Conservation (phyloP, 106 monocot species). For the Dactylorhiza incarnata region DNA sequence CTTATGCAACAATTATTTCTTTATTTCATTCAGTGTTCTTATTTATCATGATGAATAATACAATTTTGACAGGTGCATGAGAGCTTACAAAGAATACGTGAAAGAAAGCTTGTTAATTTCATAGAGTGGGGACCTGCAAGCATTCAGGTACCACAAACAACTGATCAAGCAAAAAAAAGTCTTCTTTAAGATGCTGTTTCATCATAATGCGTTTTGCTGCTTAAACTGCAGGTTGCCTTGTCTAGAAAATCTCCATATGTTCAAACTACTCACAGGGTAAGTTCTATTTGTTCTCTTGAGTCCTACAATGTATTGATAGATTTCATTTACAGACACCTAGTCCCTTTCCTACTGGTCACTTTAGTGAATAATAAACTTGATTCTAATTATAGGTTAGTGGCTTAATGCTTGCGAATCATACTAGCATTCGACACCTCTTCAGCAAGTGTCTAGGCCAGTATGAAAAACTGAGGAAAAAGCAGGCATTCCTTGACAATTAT, state of each 20-base stretch:
- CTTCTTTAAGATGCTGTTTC: background rate
- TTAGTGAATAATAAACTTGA: background rate
- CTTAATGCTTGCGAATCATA: slow-evolving; percentile 98
- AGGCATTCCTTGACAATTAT: slow-evolving; percentile 92
- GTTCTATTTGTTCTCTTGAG: background rate
- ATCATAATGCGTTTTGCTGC: background rate
- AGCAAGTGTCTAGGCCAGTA: slow-evolving; percentile 86
- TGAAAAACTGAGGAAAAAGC: slow-evolving; percentile 89
- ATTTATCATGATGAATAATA: background rate
- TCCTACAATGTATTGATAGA: background rate
- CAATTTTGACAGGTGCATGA: slow-evolving; percentile 71
- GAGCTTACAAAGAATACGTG: slow-evolving; percentile 93
- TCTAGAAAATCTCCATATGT: slow-evolving; percentile 98
- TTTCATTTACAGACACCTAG: background rate
- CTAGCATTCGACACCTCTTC: slow-evolving; percentile 93
- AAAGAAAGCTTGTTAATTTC: slow-evolving; percentile 98
- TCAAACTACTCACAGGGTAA: slow-evolving; percentile 94
- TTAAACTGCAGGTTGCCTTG: slow-evolving; percentile 70
- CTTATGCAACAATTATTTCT: slow-evolving; percentile 1
- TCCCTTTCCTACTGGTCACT: background rate
- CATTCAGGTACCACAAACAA: slow-evolving; percentile 61
- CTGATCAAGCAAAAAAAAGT: background rate
- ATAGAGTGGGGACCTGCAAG: slow-evolving; percentile 99
- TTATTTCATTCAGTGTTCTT: background rate
- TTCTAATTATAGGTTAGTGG: slow-evolving; percentile 67